phyloP scores from a whole-genome alignment of 2,329 filamentous ascomycete genomes.

The Falciphora oryzae region DNA sequence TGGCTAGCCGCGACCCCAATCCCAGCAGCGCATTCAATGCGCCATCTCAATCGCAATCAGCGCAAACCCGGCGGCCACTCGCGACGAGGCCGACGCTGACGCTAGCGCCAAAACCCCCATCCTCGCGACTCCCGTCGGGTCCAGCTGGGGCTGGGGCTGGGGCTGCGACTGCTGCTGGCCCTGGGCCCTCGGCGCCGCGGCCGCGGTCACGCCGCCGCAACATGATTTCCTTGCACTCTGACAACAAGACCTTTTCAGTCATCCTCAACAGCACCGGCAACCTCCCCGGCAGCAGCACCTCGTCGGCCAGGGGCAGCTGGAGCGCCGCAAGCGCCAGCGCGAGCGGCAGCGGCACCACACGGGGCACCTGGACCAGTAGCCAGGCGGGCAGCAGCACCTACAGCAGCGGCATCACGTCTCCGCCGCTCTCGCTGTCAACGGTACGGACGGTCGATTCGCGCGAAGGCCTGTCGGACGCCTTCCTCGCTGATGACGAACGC shows the following conservation, averaged over 20 bases:
- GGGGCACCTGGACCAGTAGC: neutral
- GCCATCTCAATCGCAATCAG: slow-evolving; percentile 19
- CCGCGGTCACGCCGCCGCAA: slow-evolving; percentile 36
- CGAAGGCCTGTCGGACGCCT: slow-evolving; percentile 34
- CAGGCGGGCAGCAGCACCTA: slow-evolving; percentile 4
- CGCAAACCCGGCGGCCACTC: neutral
- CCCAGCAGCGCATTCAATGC: slow-evolving; percentile 32
- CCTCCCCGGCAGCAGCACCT: slow-evolving; percentile 13
- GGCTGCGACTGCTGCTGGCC: neutral
- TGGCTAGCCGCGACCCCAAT: slow-evolving; percentile 22
- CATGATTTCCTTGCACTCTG: slow-evolving; percentile 45
- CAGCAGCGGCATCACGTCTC: slow-evolving; percentile 31
- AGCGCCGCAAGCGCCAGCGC: slow-evolving; percentile 10
- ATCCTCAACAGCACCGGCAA: slow-evolving; percentile 25
- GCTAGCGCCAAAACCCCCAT: slow-evolving; percentile 7
- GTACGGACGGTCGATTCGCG: slow-evolving; percentile 42
- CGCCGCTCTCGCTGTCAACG: slow-evolving; percentile 34
- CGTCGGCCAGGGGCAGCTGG: slow-evolving; percentile 15
- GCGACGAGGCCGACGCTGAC: slow-evolving; percentile 3
- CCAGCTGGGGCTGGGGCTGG: slow-evolving; percentile 4
- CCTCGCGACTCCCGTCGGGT: slow-evolving; percentile 5
- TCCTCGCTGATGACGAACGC: slow-evolving; percentile 38
- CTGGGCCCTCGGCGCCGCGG: slow-evolving; percentile 16
- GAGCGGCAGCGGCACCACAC: neutral
- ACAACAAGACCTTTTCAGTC: slow-evolving; percentile 52